Conservation (phyloP, 2,329 filamentous ascomycete species). For the Aspergillus sp. region DNA sequence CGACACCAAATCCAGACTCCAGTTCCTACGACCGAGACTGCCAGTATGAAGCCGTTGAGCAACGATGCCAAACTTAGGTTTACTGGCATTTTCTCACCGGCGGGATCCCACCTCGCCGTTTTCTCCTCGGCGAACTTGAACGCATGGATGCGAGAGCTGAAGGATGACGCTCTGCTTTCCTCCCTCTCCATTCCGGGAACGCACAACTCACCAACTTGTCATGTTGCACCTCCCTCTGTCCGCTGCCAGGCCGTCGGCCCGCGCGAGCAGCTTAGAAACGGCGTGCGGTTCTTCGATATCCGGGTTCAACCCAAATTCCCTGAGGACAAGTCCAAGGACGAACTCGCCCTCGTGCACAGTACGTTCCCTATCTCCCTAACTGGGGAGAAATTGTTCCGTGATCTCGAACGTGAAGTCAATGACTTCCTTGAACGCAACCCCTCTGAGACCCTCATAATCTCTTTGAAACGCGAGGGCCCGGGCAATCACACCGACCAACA, state of each 20-base stretch:
- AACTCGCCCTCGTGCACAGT: constrained; percentile 81
- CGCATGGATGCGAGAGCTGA: constrained; percentile 78
- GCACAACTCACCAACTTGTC: constrained; percentile 86
- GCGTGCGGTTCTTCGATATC: constrained; percentile 92
- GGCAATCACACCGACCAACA: constrained; percentile 78
- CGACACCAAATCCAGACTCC: constrained; percentile 73
- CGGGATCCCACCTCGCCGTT: constrained; percentile 58
- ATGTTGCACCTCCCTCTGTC: constrained; percentile 84
- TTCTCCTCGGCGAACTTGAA: constrained; percentile 69
- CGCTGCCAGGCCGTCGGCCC: constrained; percentile 84
- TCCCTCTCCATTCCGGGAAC: constrained; percentile 89
- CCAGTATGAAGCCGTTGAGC: constrained; percentile 59
- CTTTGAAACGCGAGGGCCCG: constrained; percentile 85
- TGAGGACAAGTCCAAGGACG: constrained; percentile 59
- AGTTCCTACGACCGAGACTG: constrained; percentile 59
- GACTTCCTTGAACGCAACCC: constrained; percentile 75
- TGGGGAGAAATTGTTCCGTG: constrained; percentile 74
- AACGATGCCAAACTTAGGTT: constrained; percentile 56
- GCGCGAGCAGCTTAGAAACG: constrained; percentile 77
- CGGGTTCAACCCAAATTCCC: constrained; percentile 69
- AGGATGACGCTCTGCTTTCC: constrained; percentile 70
- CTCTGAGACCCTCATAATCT: constrained; percentile 80
- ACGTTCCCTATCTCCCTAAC: constrained; percentile 85
- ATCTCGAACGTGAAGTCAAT: constrained; percentile 70
- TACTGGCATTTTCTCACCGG: constrained; percentile 65